Evolutionary conservation across 306 rosid species (phyloP), one percentile per base, ranked within the genome.

Genomic region (Castanea mollissima): DNA sequence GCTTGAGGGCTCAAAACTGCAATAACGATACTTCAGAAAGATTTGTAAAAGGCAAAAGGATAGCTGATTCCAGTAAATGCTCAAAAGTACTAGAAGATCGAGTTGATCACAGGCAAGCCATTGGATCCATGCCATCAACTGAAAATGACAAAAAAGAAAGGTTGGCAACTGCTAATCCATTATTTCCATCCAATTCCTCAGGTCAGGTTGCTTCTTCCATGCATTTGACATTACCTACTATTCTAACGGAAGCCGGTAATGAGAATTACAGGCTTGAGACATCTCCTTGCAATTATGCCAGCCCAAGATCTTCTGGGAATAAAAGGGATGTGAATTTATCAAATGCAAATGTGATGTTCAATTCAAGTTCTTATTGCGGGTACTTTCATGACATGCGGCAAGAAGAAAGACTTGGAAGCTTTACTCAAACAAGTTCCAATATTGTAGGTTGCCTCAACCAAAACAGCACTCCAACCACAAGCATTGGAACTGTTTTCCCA

Each of bases 201-300:
- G 64, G n/a, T 83, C 81, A 71, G 71, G 71, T 27, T 54, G 18
- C 75, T 76, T 83, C 81, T 75, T 72, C 83, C 25, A 79, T 70
- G 87, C 63, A 71, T 62, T 79, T 63, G 31, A 11, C 74, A 73
- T 32, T 67, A 15, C 79, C 87, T 10, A 21, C 78, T 29, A 74
- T 75, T 11, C 56, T 75, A 70, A 6, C 69, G 6, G 58, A 52
- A 55, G 44, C 75, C 5, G 16, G 41, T 23, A 21, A 44, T 54
- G 20, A 74, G 55, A 71, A 41, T 21, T 69, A 55, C 23, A 62
- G 46, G 34, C 56, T 70, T 52, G 65, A 12, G 8, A 25, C 69
- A 69, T 74, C 77, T 51, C 70, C 79, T 32, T 19, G 52, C 74
- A 79, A 18, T 29, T 74, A 63, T 71, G 52, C 23, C 55, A 55